Conservation (phyloP, 2,329 filamentous ascomycete species). For the Didymella sp. region DNA sequence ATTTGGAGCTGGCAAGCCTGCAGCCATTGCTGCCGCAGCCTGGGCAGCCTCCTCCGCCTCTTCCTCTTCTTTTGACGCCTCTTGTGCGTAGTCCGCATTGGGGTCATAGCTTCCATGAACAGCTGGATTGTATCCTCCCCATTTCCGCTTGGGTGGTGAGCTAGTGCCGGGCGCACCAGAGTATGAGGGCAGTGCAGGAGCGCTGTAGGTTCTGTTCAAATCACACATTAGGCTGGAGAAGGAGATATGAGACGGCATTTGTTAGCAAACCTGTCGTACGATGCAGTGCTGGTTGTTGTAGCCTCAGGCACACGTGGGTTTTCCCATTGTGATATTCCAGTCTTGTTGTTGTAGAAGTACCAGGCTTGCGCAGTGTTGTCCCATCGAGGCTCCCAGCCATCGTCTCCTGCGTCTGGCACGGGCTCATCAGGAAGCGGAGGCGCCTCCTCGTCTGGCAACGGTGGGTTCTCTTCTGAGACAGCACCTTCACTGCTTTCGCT, state of each 20-base stretch:
- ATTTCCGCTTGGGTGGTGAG: constrained; percentile 50
- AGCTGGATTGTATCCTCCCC: constrained; percentile 89
- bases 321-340: constrained; percentile 77
- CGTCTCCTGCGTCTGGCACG: constrained; percentile 55
- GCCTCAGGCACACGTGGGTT: constrained; percentile 76
- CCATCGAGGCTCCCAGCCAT: constrained; percentile 85
- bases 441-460: constrained; percentile 40
- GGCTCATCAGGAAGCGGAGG: constrained; percentile 60
- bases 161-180: constrained; percentile 44
- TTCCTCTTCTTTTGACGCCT: constrained; percentile 52
- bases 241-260: constrained; percentile 36
- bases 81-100: constrained; percentile 84
- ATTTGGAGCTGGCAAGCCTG: constrained; percentile 28
- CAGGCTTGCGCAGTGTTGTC: constrained; percentile 71
- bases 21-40: constrained; percentile 37
- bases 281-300: constrained; percentile 30
- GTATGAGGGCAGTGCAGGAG: constrained; percentile 40
- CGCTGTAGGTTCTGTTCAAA: constrained; percentile 32
- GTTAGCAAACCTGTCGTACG: constrained; percentile 49
- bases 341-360: constrained; percentile 87
- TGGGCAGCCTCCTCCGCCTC: constrained; percentile 38
- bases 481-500: constrained; percentile 21
- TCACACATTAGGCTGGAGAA: constrained; percentile 43
- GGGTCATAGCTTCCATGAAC: constrained; percentile 98
- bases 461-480: constrained; percentile 22